Evolutionary conservation across 768 basidiomycete genomes (phyloP).

Genomic region (Rhodotorula graminis): DNA sequence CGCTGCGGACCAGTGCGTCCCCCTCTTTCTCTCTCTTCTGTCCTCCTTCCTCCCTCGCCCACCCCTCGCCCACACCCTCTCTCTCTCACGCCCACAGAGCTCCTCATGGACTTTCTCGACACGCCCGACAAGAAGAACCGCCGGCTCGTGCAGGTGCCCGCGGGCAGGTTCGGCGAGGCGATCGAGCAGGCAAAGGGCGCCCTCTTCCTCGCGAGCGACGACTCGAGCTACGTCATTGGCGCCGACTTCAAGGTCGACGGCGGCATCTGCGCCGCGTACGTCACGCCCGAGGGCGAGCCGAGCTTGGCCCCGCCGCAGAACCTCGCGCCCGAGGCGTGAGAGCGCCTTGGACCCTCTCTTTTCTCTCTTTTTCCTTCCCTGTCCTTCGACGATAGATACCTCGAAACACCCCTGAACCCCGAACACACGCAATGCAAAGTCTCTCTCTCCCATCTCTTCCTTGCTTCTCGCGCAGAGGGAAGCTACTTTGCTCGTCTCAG

Average conservation of each 20-base stretch:
- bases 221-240: conserved; percentile 93
- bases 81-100: conserved; percentile 57
- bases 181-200: conserved; percentile 89
- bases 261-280: conserved; percentile 85
- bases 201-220: conserved; percentile 88
- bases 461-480: too few species aligned
- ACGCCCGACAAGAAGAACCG: conserved; percentile 84
- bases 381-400: too few species aligned
- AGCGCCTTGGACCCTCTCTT: too few species aligned
- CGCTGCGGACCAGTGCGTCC: conserved; percentile 33
- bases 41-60: neutral
- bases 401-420: too few species aligned
- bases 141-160: conserved; percentile 57
- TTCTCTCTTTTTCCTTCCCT: neutral
- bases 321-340: conserved; percentile 46
- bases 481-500: too few species aligned
- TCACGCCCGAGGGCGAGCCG: conserved; percentile 77
- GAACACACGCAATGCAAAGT: too few species aligned
- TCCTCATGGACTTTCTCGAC: conserved; percentile 97
- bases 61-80: too few species aligned
- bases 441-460: too few species aligned
- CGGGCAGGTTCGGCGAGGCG: conserved; percentile 97
- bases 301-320: conserved; percentile 66
- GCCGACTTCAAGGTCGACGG: conserved; percentile 93
- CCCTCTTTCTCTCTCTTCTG: neutral